A percentile compares a stretch with the other conserved stretches of the same genome.
These are phyloP conservation scores for Ustilaginoidea virens DNA, from an alignment of 2,329 filamentous ascomycete genomes.

Conservation along the genomic window DNA sequence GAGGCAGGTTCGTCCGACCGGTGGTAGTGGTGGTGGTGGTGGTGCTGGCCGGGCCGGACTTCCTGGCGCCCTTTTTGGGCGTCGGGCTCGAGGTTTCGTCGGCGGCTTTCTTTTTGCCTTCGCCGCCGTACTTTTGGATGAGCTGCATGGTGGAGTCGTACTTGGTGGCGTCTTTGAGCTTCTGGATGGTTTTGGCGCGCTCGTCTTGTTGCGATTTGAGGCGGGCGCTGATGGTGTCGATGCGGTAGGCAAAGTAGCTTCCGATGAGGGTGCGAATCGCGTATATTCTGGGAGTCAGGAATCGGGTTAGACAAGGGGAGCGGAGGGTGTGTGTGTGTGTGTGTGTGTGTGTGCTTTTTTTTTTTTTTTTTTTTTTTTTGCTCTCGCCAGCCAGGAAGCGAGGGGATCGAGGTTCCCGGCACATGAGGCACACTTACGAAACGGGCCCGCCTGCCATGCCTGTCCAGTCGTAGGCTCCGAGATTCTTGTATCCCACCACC, in stretches of 20 bases:
- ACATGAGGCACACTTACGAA: constrained; percentile 34
- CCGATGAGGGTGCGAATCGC: constrained; percentile 49
- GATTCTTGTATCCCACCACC: constrained; percentile 70
- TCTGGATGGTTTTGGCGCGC: constrained; percentile 76
- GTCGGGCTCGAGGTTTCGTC: constrained; percentile 1
- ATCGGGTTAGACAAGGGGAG: not conserved
- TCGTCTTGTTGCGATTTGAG: constrained; percentile 66
- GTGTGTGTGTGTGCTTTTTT: too few species aligned
- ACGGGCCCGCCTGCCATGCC: constrained; percentile 66
- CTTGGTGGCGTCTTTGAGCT: constrained; percentile 86
- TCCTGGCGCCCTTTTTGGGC: constrained; percentile 7
- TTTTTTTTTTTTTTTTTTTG: not conserved
- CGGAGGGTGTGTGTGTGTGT: too few species aligned
- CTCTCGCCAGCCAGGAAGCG: not conserved
- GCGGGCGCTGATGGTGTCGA: constrained; percentile 50
- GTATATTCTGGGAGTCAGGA: constrained; percentile 75
- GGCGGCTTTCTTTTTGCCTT: constrained; percentile 19
- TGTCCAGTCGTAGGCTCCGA: constrained; percentile 63
- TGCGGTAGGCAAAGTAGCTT: constrained; percentile 67
- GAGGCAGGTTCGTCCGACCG: constrained; percentile 32
- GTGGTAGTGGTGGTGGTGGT: too few species aligned
- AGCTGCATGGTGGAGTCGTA: constrained; percentile 91
- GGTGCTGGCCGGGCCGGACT: not conserved
- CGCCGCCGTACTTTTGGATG: constrained; percentile 83
- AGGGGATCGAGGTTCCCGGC: not conserved